Evolutionary conservation across 2,329 filamentous ascomycete genomes (phyloP).

Genomic region (Epichloe amarillans): DNA sequence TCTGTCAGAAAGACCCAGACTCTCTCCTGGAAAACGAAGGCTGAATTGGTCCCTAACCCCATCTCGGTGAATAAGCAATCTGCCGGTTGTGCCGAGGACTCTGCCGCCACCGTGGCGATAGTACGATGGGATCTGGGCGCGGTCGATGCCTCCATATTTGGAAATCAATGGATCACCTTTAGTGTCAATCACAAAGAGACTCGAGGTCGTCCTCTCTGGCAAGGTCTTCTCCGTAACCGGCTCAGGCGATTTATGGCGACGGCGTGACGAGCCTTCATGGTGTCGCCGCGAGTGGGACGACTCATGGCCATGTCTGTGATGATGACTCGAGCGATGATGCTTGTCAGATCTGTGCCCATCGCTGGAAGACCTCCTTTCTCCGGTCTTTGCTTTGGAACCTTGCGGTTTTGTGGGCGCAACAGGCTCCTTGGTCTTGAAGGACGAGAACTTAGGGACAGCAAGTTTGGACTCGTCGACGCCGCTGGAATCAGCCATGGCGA

Average conservation of each 20-base stretch:
- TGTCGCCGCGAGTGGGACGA: background rate
- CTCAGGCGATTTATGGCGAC: background rate
- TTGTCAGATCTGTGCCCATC: conserved; percentile 4
- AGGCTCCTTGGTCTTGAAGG: conserved; percentile 43
- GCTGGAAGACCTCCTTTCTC: conserved; percentile 7
- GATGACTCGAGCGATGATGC: conserved; percentile 4
- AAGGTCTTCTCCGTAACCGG: conserved; percentile 1
- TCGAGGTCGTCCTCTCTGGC: conserved; percentile 6
- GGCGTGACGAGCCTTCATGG: background rate
- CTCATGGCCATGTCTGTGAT: background rate
- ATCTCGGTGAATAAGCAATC: conserved; percentile 54
- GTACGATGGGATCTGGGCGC: conserved; percentile 59
- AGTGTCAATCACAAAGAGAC: conserved; percentile 50
- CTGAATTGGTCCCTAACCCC: conserved; percentile 43
- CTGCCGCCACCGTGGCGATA: conserved; percentile 53
- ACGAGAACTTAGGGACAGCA: conserved; percentile 53
- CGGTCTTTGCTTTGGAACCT: conserved; percentile 6
- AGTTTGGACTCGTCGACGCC: conserved; percentile 12
- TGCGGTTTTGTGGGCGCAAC: conserved; percentile 21
- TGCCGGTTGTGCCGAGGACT: conserved; percentile 51
- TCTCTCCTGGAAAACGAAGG: conserved; percentile 31
- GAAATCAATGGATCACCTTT: conserved; percentile 66
- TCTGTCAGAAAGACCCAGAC: conserved; percentile 24
- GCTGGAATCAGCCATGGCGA: conserved; percentile 14
- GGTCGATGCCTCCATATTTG: conserved; percentile 56